Conservation (phyloP, 2,329 filamentous ascomycete species). For the Paecilomyces sp. region DNA sequence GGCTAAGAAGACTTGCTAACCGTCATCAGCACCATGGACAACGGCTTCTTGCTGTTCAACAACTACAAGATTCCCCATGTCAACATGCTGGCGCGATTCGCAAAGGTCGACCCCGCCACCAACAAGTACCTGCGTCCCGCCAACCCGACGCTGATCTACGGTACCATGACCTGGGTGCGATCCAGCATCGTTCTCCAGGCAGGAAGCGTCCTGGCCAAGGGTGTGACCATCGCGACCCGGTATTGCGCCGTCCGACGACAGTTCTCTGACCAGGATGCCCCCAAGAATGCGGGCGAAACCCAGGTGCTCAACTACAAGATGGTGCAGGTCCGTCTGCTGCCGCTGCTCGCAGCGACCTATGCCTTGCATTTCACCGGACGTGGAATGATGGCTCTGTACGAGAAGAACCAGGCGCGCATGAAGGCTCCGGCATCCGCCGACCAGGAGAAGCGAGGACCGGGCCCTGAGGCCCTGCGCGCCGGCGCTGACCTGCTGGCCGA, state of each 20-base stretch:
- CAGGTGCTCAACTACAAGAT: constrained; percentile 75
- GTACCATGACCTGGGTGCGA: constrained; percentile 68
- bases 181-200: constrained; percentile 68
- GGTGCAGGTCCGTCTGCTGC: constrained; percentile 67
- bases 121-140: constrained; percentile 61
- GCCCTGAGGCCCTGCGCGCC: constrained; percentile 60
- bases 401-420: constrained; percentile 66
- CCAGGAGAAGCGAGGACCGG: constrained; percentile 49
- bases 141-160: constrained; percentile 63
- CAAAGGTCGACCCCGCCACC: constrained; percentile 50
- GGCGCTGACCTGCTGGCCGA: constrained; percentile 59
- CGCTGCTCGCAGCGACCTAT: constrained; percentile 65
- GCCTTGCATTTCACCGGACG: constrained; percentile 74
- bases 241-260: constrained; percentile 70
- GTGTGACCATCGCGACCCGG: constrained; percentile 69
- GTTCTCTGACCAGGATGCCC: constrained; percentile 67
- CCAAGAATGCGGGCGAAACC: constrained; percentile 56
- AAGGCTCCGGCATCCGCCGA: constrained; percentile 37
- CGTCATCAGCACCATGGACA: constrained; percentile 61
- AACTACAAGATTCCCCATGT: constrained; percentile 67
- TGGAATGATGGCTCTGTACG: constrained; percentile 66
- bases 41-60: constrained; percentile 72
- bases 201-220: constrained; percentile 63
- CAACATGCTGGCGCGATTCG: constrained; percentile 67
- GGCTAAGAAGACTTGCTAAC: not conserved